Conservation (phyloP, 495 filamentous ascomycete genomes). For the Lasiosphaeria hispida region DNA sequence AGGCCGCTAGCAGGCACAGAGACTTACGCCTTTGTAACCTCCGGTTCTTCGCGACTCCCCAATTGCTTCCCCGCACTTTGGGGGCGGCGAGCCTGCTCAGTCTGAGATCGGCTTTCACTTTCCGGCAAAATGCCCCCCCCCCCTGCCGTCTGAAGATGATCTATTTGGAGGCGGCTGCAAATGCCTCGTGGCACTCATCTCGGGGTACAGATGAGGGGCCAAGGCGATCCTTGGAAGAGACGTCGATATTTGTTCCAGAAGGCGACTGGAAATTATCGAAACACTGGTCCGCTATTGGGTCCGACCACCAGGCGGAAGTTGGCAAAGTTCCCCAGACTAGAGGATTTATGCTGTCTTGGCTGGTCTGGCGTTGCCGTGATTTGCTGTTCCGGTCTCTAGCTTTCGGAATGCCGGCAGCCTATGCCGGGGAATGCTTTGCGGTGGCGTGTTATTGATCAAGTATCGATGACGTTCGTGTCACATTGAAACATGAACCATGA, state of each 20-base stretch:
- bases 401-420: too few species aligned
- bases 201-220: background rate
- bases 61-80: constrained; percentile 23
- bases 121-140: constrained; percentile 22
- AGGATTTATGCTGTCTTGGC: too few species aligned
- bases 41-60: constrained; percentile 15
- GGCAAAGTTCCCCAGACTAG: too few species aligned
- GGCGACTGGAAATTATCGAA: background rate
- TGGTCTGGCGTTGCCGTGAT: too few species aligned
- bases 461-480: background rate
- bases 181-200: constrained; percentile 18
- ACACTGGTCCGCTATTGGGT: background rate
- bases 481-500: constrained; percentile 1
- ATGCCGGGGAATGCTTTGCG: too few species aligned
- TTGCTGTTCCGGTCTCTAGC: too few species aligned
- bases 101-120: constrained; percentile 14
- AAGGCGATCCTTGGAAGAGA: constrained; percentile 3
- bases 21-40: background rate
- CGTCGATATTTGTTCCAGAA: constrained; percentile 12
- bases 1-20: background rate
- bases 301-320: background rate
- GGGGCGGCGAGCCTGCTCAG: constrained; percentile 1
- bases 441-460: background rate
- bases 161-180: constrained; percentile 14
- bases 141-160: constrained; percentile 15